These are phyloP conservation scores for Hypseocharis bilobata DNA, from an alignment of 441 rosid genomes.

Conservation along the genomic window DNA sequence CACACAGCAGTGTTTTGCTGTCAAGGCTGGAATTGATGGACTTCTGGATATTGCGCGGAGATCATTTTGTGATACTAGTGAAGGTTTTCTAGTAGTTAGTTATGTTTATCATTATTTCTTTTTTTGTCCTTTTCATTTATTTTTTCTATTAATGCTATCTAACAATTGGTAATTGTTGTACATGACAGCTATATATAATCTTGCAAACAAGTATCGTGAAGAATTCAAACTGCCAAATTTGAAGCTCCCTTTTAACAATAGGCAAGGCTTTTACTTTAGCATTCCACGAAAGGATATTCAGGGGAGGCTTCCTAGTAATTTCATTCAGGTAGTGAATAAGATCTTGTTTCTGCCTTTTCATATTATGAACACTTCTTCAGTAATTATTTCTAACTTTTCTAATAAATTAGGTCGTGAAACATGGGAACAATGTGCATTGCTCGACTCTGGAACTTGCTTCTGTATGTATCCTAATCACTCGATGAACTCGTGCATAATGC, in stretches of 20 bases:
- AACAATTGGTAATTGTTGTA: conserved; percentile 13
- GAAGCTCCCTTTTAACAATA: conserved; percentile 86
- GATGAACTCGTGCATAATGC: conserved; percentile 6
- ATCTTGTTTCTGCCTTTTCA: conserved; percentile 15
- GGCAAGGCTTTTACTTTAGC: conserved; percentile 94
- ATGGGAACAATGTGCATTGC: conserved; percentile 87
- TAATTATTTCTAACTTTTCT: conserved; percentile 24
- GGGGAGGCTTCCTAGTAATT: conserved; percentile 86
- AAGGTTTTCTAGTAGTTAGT: conserved; percentile 47
- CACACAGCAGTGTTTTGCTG: conserved; percentile 97
- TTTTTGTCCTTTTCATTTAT: conserved; percentile 5
- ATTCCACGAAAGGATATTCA: conserved; percentile 76
- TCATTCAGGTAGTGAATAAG: conserved; percentile 59
- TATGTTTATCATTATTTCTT: background rate
- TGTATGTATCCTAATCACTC: conserved; percentile 43
- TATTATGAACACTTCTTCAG: conserved; percentile 14
- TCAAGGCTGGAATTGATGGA: conserved; percentile 91
- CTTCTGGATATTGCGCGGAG: conserved; percentile 87
- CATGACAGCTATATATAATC: conserved; percentile 74
- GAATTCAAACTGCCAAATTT: conserved; percentile 80
- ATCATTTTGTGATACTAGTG: conserved; percentile 92
- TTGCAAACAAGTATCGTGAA: conserved; percentile 82
- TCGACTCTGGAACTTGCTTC: conserved; percentile 92
- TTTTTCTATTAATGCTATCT: conserved; percentile 18
- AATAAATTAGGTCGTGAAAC: conserved; percentile 60